Evolutionary conservation across 371 early-diverging fungal species (phyloP).

Genomic region (Smittium culicis): DNA sequence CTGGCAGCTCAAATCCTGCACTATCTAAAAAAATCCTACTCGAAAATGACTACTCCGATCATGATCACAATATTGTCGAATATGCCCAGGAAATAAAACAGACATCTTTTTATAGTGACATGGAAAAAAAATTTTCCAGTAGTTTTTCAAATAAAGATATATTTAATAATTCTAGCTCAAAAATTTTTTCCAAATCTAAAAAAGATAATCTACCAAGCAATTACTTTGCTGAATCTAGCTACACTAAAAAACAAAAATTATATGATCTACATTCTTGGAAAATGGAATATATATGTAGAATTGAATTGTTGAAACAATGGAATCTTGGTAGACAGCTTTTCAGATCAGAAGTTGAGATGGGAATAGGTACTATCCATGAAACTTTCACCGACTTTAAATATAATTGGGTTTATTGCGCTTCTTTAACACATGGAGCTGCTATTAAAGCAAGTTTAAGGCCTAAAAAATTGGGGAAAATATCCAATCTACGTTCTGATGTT

Average conservation of each 20-base stretch:
- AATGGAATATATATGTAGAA: slow-evolving; percentile 11
- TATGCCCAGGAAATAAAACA: background rate
- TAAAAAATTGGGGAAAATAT: background rate
- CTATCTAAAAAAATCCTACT: background rate
- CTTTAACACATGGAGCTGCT: slow-evolving; percentile 12
- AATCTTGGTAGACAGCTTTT: slow-evolving; percentile 1
- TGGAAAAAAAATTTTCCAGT: background rate
- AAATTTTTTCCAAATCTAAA: too few species aligned
- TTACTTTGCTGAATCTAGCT: background rate
- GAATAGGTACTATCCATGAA: slow-evolving; percentile 11
- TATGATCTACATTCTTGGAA: background rate
- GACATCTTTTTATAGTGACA: background rate
- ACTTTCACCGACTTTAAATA: slow-evolving; percentile 1
- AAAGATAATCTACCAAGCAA: background rate
- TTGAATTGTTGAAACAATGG: slow-evolving; percentile 7
- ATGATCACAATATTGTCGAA: background rate
- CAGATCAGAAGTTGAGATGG: background rate
- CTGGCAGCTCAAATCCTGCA: background rate
- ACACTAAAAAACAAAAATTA: background rate
- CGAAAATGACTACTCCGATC: background rate
- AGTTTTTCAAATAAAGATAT: background rate
- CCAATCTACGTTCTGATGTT: background rate
- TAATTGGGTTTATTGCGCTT: slow-evolving; percentile 8
- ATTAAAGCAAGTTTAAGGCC: background rate
- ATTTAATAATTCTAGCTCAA: background rate